Base-by-base conservation (phyloP, 1,284 basidiomycete species). In the Leccinum solheimii region DNA sequence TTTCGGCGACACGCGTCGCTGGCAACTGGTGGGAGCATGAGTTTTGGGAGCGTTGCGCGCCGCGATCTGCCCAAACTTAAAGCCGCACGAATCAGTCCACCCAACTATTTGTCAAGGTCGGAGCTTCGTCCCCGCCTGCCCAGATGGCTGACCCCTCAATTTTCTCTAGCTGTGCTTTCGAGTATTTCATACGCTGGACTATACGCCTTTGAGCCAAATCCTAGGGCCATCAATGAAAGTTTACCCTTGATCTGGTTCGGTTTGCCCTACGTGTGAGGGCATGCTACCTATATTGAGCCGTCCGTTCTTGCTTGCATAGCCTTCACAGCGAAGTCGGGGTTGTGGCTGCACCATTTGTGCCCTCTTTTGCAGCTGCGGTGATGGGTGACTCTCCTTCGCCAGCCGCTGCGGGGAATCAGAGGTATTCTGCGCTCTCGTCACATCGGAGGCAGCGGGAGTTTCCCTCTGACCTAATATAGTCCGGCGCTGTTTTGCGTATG, bases 11-110 rank as follows among this genome's bases (percentile, higher is more conserved):
- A 56, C 80, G 75, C 65, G 69, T 85, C 50, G 68, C 78, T 30
- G 82, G 80, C 26, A 69, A 80, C 50, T 90, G 87, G 86, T 81
- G 79, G 76, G 77, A 82, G 36, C 81, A 88, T 66, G 63, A 66
- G 9, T 90, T 88, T 73, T 90, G 88, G 86, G 63, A 67, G 38
- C 58, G 61, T 60, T 59, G 55, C 58, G 55, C 62, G 30, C 43
- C 61, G 54, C 26, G 36, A 63, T 59, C 66, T 54, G 55, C 26
- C 48, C 55, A 60, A 65, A 62, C 59, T 53, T 67, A 60, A 69
- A 62, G 30, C 58, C 27, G 57, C 57, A 60, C 55, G 55, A 57
- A 40, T 36, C 59, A 54, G 59, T 55, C 51, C 62, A 43, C 49
- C 19, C 34, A 50, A 61, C 43, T 56, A 58, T 65, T 63, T 70